A percentile compares a stretch with the other conserved stretches of the same genome.
Conservation (phyloP, 2,329 filamentous ascomycete genomes). For the Gaeumannomyces tritici region DNA sequence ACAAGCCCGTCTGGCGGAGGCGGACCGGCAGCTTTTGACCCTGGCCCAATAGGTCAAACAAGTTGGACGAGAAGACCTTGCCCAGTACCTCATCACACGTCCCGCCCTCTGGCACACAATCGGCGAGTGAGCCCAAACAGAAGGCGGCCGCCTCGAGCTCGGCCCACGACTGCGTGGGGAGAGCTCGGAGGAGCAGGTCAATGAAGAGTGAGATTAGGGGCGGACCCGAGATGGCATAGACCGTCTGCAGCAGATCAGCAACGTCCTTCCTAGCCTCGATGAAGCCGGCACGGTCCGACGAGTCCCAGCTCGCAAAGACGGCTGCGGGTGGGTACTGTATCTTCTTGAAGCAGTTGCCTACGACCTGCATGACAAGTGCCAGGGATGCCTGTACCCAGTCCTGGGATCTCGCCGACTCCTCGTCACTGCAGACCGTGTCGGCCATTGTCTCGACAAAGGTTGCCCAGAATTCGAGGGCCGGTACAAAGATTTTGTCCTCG, state of each 20-base stretch:
- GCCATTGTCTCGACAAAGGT: slow-evolving; percentile 62
- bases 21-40: slow-evolving; percentile 47
- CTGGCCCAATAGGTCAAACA: slow-evolving; percentile 46
- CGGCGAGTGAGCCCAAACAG: slow-evolving; percentile 57
- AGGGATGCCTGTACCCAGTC: slow-evolving; percentile 51
- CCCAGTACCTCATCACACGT: slow-evolving; percentile 48
- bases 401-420: slow-evolving; percentile 29
- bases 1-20: slow-evolving; percentile 58
- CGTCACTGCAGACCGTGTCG: slow-evolving; percentile 27
- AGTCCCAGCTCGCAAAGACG: slow-evolving; percentile 57
- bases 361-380: slow-evolving; percentile 49
- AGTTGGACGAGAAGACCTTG: slow-evolving; percentile 49
- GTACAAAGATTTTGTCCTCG: slow-evolving; percentile 67
- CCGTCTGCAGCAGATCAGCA: slow-evolving; percentile 65
- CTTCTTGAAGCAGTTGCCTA: slow-evolving; percentile 59
- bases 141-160: slow-evolving; percentile 52
- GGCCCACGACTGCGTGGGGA: slow-evolving; percentile 41
- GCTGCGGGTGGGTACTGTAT: slow-evolving; percentile 55
- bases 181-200: slow-evolving; percentile 39
- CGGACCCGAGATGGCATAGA: slow-evolving; percentile 52
- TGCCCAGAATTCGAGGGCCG: slow-evolving; percentile 73
- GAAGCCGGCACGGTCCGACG: slow-evolving; percentile 57
- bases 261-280: slow-evolving; percentile 68
- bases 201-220: slow-evolving; percentile 48
- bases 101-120: slow-evolving; percentile 51